These are phyloP conservation scores for Pseudopithomyces maydicus DNA, from an alignment of 2,329 filamentous ascomycete genomes.

Conservation along the genomic window DNA sequence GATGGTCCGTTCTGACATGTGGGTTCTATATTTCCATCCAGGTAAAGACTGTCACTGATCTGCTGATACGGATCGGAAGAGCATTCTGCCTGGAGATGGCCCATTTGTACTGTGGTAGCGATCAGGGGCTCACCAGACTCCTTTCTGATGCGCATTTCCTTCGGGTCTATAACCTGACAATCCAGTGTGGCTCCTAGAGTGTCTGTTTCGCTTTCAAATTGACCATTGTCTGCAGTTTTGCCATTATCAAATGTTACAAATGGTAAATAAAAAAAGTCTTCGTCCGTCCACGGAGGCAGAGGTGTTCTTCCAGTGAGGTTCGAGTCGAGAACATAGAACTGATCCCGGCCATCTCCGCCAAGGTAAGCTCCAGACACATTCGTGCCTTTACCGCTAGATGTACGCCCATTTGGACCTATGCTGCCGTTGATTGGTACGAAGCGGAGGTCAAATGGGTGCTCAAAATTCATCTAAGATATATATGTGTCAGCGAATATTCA, in stretches of 20 bases:
- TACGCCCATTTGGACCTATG: conserved; percentile 15
- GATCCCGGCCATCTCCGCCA: conserved; percentile 37
- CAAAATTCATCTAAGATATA: conserved; percentile 8
- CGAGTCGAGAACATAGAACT: conserved; percentile 51
- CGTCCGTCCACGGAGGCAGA: conserved; percentile 58
- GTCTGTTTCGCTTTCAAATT: conserved; percentile 34
- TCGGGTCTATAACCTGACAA: conserved; percentile 35
- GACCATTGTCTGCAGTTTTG: conserved; percentile 4
- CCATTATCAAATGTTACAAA: conserved; percentile 27
- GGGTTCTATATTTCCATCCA: not conserved
- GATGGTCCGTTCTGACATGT: conserved; percentile 11
- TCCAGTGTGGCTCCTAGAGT: conserved; percentile 42
- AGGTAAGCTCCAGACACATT: conserved; percentile 28
- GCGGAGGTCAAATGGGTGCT: conserved; percentile 16
- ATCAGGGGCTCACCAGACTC: not conserved
- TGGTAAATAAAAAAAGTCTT: conserved; percentile 55
- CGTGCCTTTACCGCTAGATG: not conserved
- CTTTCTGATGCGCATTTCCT: conserved; percentile 2
- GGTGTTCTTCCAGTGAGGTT: conserved; percentile 52
- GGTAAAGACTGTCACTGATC: not conserved
- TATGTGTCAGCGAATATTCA: no score
- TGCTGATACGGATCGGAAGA: not conserved
- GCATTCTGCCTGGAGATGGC: not conserved
- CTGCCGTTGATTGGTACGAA: conserved; percentile 35
- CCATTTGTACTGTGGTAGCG: not conserved